Evolutionary conservation across 495 filamentous ascomycete species (phyloP).

Genomic region (Glonium stellatum): DNA sequence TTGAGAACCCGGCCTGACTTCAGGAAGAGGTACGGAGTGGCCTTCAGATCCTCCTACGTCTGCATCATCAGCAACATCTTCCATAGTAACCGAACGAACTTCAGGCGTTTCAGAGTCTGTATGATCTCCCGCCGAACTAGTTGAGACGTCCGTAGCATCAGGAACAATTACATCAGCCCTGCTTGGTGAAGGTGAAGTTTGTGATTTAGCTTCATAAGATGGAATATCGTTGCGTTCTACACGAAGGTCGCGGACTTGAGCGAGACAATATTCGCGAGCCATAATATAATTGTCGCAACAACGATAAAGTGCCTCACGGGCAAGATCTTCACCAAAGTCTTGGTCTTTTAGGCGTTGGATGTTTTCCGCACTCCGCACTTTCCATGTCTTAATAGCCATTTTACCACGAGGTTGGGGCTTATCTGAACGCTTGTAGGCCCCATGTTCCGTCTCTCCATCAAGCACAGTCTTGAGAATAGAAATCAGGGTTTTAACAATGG

Average conservation of each 20-base stretch:
- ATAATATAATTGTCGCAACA: conserved; percentile 57
- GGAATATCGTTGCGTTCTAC: conserved; percentile 57
- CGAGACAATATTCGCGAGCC: conserved; percentile 69
- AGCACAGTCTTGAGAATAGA: conserved; percentile 77
- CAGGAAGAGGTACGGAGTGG: background rate
- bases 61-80: conserved; percentile 7
- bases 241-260: conserved; percentile 40
- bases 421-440: conserved; percentile 55
- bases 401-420: conserved; percentile 40
- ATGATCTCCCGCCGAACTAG: conserved; percentile 11
- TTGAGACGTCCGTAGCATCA: conserved; percentile 12
- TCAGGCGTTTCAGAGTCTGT: conserved; percentile 14
- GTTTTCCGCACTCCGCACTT: conserved; percentile 24
- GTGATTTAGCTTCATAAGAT: conserved; percentile 41
- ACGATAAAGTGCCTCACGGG: conserved; percentile 72
- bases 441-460: conserved; percentile 65
- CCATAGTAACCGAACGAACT: conserved; percentile 22
- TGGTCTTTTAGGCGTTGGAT: conserved; percentile 44
- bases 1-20: background rate
- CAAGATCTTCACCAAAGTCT: conserved; percentile 52
- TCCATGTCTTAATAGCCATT: conserved; percentile 37
- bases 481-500: conserved; percentile 71
- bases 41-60: background rate
- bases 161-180: conserved; percentile 21
- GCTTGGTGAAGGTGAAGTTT: conserved; percentile 13